These are phyloP conservation scores for Circinella minor DNA, from an alignment of 371 early-diverging fungal genomes.

Conservation along the genomic window DNA sequence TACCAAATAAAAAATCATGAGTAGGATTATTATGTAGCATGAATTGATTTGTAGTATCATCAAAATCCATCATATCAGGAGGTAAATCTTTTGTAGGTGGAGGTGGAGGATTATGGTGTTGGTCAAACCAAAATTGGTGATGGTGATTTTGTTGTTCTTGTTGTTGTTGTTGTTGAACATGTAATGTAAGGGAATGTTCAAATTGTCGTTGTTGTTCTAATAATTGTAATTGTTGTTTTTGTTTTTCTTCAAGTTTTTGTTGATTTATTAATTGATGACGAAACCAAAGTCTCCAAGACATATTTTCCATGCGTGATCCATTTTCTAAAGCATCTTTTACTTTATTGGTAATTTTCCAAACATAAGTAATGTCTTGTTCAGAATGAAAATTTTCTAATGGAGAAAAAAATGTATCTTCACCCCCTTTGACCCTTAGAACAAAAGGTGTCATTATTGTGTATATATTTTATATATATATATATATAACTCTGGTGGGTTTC, in stretches of 20 bases:
- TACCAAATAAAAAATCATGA: not conserved
- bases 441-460: constrained; percentile 68
- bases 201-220: not conserved
- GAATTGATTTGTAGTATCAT: constrained; percentile 6
- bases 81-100: constrained; percentile 15
- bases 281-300: constrained; percentile 90
- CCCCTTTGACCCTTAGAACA: constrained; percentile 69
- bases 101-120: not conserved
- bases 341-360: constrained; percentile 87
- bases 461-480: not conserved
- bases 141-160: not conserved
- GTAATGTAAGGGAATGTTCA: not conserved
- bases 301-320: constrained; percentile 86
- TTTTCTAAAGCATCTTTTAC: constrained; percentile 88
- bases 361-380: constrained; percentile 74
- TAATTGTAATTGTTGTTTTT: constrained; percentile 1
- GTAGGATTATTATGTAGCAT: constrained; percentile 3
- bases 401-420: constrained; percentile 60
- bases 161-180: not conserved
- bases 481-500: not conserved
- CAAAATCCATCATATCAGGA: constrained; percentile 16
- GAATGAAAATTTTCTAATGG: constrained; percentile 70
- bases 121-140: constrained; percentile 5
- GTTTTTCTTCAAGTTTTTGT: constrained; percentile 11
- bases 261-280: constrained; percentile 33